These are phyloP conservation scores for Camelina hispida DNA, from an alignment of 345 rosid genomes.

Conservation along the genomic window DNA sequence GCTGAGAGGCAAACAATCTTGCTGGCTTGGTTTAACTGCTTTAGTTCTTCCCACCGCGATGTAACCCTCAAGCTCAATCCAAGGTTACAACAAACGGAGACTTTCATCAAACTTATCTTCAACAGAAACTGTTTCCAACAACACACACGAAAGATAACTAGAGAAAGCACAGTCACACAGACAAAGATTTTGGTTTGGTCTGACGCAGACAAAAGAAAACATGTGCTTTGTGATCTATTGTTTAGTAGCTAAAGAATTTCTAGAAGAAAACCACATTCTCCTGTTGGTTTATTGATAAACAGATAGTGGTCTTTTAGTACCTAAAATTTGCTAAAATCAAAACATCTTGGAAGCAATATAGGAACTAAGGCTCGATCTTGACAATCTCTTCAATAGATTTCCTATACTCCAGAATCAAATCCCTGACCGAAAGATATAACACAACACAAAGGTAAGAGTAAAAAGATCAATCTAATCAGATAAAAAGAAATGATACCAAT, in stretches of 20 bases:
- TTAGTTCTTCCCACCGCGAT: too few relatives aligned
- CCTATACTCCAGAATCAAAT: conserved; percentile 61
- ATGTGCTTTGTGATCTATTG: background rate
- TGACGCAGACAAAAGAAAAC: conserved; percentile 17
- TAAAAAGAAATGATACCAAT: background rate
- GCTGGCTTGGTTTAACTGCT: too few relatives aligned
- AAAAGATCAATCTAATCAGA: conserved; percentile 20
- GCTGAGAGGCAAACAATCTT: too few relatives aligned
- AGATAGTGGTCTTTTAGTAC: background rate
- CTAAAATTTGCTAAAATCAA: conserved; percentile 2
- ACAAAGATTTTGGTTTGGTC: background rate
- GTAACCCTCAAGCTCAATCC: too few relatives aligned
- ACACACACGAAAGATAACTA: too few relatives aligned
- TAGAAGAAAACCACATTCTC: background rate
- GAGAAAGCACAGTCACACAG: conserved; percentile 28
- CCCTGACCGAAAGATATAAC: conserved; percentile 53
- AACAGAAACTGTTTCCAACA: too few relatives aligned
- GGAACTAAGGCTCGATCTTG: conserved; percentile 29
- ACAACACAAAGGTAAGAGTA: conserved; percentile 20
- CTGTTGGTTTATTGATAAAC: conserved; percentile 6
- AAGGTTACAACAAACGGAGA: too few relatives aligned
- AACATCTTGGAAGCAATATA: background rate
- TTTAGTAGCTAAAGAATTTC: background rate
- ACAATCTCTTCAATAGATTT: conserved; percentile 62
- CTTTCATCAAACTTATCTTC: too few relatives aligned